Evolutionary conservation across 306 rosid species (phyloP), one percentile per base, ranked within the genome.

Genomic region (Medicago lupulina): DNA sequence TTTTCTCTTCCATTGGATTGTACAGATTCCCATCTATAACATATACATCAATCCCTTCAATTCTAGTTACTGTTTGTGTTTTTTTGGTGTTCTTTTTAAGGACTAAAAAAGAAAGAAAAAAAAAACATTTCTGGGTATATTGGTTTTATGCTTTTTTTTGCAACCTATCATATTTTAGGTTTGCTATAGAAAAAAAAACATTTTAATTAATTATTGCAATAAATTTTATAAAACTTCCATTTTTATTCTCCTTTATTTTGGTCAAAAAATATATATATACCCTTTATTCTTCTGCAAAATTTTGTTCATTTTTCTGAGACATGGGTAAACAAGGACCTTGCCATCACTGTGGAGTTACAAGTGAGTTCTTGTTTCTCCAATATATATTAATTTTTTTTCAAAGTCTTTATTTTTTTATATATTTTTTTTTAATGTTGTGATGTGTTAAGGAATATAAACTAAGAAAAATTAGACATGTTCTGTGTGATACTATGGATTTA

Each of bases 251-350:
- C 2, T 2, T 80, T 59, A 53, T 80, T 49, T 61, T 72, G 43
- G 69, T 73, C 40, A 85, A 60, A 72, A 79, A 60, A 34, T 34
- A 74, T 47, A 62, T 47, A 78, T 67, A 59, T 75, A 10, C 16
- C 14, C 25, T 43, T 21, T 9, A 16, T 49, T 69, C 12, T 71
- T 47, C 78, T 28, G 87, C 63, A 74, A 84, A 75, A 5, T 74
- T 83, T 86, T 79, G 53, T 82, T 79, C 53, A 72, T 83, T 82
- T 87, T 69, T 76, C 11, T 60, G 85, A 87, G 84, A 78, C 76
- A 96, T 96, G 99, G 99, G 93, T 76, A 96, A 96, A 84, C 96
- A 96, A 70, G 99, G 99, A 14, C 99, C 99, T 85, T 96, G 99
- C 91, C 84, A 86, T 90, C 99, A 96, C 98, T 96, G 99, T 92